Evolutionary conservation across 176 grass and related monocot species (phyloP).

Genomic region (Musa itinerans): DNA sequence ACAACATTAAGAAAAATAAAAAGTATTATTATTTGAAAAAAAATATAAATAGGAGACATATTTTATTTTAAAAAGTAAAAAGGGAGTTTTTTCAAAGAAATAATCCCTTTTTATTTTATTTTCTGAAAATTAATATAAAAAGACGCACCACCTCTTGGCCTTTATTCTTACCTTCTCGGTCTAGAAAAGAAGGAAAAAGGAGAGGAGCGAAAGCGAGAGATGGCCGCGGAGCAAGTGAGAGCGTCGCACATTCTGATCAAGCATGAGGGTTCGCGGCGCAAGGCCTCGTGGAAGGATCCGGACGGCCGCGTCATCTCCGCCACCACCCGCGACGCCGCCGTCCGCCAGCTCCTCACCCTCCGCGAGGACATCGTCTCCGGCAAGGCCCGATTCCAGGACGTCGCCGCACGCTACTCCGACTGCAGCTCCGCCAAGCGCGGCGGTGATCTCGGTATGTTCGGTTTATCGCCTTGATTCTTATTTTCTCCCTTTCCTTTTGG

Average conservation of each 20-base stretch:
- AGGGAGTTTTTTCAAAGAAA: too few relatives aligned
- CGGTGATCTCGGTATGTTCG: constrained; percentile 44
- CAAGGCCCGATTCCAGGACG: constrained; percentile 35
- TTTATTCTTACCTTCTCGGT: too few relatives aligned
- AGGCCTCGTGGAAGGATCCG: constrained; percentile 70
- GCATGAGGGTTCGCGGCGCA: constrained; percentile 72
- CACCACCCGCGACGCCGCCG: constrained; percentile 36
- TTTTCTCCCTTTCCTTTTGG: background rate
- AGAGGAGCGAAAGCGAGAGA: background rate
- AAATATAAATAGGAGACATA: too few relatives aligned
- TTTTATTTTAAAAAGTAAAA: too few relatives aligned
- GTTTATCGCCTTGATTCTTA: background rate
- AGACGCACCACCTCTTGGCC: too few relatives aligned
- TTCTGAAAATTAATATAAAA: too few relatives aligned
- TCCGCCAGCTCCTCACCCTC: constrained; percentile 30
- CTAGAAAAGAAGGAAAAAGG: background rate
- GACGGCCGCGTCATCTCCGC: constrained; percentile 50
- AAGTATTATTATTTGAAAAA: too few relatives aligned
- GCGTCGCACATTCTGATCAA: constrained; percentile 86
- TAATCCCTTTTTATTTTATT: too few relatives aligned
- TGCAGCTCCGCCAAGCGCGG: constrained; percentile 62
- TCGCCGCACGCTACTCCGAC: constrained; percentile 60
- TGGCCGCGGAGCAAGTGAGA: constrained; percentile 34
- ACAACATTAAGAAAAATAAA: too few relatives aligned
- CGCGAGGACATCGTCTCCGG: constrained; percentile 44